A percentile compares a stretch with the other conserved stretches of the same genome.
Conservation (phyloP, 2,329 filamentous ascomycete genomes). For the Pochonia chlamydosporia region DNA sequence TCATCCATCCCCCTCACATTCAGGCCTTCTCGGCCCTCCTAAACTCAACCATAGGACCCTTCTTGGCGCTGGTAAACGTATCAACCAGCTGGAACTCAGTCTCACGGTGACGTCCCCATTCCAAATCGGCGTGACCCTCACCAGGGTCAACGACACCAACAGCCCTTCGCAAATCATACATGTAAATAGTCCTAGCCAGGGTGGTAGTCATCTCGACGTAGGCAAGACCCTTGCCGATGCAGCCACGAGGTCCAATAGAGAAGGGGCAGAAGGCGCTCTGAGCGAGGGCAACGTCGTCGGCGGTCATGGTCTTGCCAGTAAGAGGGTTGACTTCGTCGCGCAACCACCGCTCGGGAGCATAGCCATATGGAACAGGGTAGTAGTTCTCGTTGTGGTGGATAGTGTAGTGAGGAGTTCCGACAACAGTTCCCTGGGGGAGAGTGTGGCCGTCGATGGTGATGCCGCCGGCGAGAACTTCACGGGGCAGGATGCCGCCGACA, state of each 20-base stretch:
- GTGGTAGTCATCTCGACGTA: slow-evolving; percentile 62
- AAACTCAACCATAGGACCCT: slow-evolving; percentile 65
- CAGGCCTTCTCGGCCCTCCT: slow-evolving; percentile 20
- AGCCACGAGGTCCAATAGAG: slow-evolving; percentile 62
- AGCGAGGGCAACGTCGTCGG: slow-evolving; percentile 48
- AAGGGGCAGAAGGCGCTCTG: slow-evolving; percentile 71
- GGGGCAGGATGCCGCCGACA: slow-evolving; percentile 53
- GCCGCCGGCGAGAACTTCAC: slow-evolving; percentile 52
- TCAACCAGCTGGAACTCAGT: slow-evolving; percentile 66
- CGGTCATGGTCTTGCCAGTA: slow-evolving; percentile 33
- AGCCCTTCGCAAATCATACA: slow-evolving; percentile 54
- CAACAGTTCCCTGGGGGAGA: slow-evolving; percentile 54
- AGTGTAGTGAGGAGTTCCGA: slow-evolving; percentile 61
- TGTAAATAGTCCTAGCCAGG: slow-evolving; percentile 53
- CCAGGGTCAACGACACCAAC: slow-evolving; percentile 43
- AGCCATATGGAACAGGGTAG: slow-evolving; percentile 54
- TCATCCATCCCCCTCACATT: too few species aligned
- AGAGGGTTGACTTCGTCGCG: slow-evolving; percentile 35
- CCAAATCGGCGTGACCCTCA: slow-evolving; percentile 42
- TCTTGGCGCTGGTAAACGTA: slow-evolving; percentile 68
- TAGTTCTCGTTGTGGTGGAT: slow-evolving; percentile 62
- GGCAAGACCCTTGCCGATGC: slow-evolving; percentile 65
- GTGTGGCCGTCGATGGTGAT: slow-evolving; percentile 45
- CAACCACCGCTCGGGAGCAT: slow-evolving; percentile 62
- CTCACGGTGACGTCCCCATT: slow-evolving; percentile 48